Percentiles rank a stretch among this genome's conserved stretches.
Evolutionary conservation across 2,329 filamentous ascomycete species (phyloP).

Genomic region (Pezizomycotina sp.): DNA sequence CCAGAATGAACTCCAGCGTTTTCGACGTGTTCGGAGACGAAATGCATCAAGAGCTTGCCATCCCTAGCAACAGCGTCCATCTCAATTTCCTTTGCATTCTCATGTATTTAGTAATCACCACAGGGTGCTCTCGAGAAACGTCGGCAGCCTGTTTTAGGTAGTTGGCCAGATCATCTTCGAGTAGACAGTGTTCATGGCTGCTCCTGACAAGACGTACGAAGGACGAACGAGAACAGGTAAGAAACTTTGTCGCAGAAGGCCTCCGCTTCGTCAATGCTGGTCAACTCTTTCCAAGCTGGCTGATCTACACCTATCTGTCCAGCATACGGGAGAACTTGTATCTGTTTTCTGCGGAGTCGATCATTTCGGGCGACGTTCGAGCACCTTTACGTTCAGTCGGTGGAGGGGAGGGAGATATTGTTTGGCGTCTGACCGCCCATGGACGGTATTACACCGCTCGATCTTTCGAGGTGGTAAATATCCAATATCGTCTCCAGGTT

Average conservation of each 20-base stretch:
- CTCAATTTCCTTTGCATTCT: conserved; percentile 98
- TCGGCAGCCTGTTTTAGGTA: conserved; percentile 83
- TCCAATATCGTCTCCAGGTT: conserved; percentile 78
- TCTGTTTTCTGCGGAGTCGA: conserved; percentile 89
- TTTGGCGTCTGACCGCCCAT: conserved; percentile 97
- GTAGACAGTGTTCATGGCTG: conserved; percentile 98
- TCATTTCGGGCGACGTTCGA: conserved; percentile 97
- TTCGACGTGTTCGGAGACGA: conserved; percentile 96
- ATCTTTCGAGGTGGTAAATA: conserved; percentile 75
- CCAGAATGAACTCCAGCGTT: conserved; percentile 97
- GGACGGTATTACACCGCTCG: conserved; percentile 73
- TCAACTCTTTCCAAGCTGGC: conserved; percentile 94
- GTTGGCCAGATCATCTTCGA: conserved; percentile 78
- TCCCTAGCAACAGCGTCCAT: conserved; percentile 95
- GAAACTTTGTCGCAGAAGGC: conserved; percentile 74
- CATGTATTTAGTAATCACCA: conserved; percentile 99
- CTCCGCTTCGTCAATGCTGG: conserved; percentile 78
- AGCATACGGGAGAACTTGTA: conserved; percentile 99
- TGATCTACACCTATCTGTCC: conserved; percentile 91
- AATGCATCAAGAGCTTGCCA: conserved; percentile 80
- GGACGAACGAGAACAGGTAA: conserved; percentile 87
- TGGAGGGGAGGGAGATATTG: conserved; percentile 85
- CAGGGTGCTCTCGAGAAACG: conserved; percentile 86
- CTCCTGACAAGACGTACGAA: conserved; percentile 90
- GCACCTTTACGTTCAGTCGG: conserved; percentile 74